A percentile compares a stretch with the other conserved stretches of the same genome.
These are phyloP conservation scores for Phytopythium sindhum DNA, from an alignment of 352 stramenopile genomes.

Conservation along the genomic window DNA sequence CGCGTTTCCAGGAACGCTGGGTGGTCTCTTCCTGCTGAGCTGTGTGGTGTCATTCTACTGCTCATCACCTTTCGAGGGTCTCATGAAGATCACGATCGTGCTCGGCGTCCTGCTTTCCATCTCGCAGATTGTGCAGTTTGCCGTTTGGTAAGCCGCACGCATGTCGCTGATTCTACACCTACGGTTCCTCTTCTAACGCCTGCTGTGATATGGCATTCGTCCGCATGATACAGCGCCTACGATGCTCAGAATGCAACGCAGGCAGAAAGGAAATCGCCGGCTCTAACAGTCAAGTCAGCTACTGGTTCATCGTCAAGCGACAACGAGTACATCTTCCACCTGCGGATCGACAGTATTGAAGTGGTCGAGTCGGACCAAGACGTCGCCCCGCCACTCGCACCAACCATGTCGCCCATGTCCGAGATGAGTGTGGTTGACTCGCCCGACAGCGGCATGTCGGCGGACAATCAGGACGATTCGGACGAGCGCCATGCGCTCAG, in stretches of 20 bases:
- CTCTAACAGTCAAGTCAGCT: constrained; percentile 13
- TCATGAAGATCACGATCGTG: constrained; percentile 88
- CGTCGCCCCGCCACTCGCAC: constrained; percentile 17
- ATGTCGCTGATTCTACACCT: not conserved
- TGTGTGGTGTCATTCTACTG: constrained; percentile 74
- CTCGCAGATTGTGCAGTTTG: constrained; percentile 70
- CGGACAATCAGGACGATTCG: constrained; percentile 13
- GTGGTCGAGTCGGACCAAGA: constrained; percentile 63
- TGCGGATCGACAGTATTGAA: constrained; percentile 63
- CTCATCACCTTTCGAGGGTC: constrained; percentile 61
- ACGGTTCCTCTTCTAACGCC: not conserved
- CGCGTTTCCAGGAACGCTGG: constrained; percentile 62
- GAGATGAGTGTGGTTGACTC: constrained; percentile 10
- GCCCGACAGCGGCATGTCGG: constrained; percentile 6
- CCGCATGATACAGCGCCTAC: constrained; percentile 22
- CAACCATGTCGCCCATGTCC: constrained; percentile 23
- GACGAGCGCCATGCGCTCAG: constrained; percentile 29
- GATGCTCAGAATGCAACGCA: constrained; percentile 19
- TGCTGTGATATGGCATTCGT: constrained; percentile 1
- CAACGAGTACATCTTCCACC: constrained; percentile 38
- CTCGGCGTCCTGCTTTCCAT: constrained; percentile 73
- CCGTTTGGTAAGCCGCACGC: constrained; percentile 36
- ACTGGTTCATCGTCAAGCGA: constrained; percentile 19
- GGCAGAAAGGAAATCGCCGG: constrained; percentile 12
- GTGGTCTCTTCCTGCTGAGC: constrained; percentile 72